phyloP scores from a whole-genome alignment of 345 rosid species.

The Raphanus sativus region DNA sequence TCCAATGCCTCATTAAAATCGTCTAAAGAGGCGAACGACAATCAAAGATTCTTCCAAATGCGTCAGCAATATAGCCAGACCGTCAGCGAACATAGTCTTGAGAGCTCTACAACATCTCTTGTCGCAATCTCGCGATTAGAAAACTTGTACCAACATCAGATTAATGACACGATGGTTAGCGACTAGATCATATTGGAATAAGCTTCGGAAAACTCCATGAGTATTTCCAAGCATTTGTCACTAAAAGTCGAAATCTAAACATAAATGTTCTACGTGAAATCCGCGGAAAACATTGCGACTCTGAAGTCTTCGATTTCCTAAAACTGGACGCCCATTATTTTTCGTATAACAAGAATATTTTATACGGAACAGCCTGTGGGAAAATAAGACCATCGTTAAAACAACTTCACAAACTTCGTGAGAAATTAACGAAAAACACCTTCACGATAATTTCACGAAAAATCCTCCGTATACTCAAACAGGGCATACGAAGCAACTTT shows the following conservation, averaged over 20 bases:
- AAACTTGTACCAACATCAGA: background rate
- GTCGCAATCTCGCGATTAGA: background rate
- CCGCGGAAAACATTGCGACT: background rate
- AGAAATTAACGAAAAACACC: background rate
- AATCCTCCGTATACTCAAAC: background rate
- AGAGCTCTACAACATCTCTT: background rate
- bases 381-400: background rate
- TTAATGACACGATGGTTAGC: background rate
- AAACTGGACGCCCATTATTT: background rate
- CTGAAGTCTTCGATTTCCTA: background rate
- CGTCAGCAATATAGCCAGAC: background rate
- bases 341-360: background rate
- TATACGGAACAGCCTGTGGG: background rate
- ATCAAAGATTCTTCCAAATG: background rate
- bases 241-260: background rate
- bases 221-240: background rate
- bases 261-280: background rate
- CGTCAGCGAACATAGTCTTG: background rate
- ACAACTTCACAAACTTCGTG: background rate
- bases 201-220: background rate
- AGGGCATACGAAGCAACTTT: background rate
- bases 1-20: background rate
- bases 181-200: background rate
- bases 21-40: background rate
- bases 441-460: background rate